A percentile compares a stretch with the other conserved stretches of the same genome.
phyloP scores from a whole-genome alignment of 495 filamentous ascomycete genomes.

The Podospora conica region DNA sequence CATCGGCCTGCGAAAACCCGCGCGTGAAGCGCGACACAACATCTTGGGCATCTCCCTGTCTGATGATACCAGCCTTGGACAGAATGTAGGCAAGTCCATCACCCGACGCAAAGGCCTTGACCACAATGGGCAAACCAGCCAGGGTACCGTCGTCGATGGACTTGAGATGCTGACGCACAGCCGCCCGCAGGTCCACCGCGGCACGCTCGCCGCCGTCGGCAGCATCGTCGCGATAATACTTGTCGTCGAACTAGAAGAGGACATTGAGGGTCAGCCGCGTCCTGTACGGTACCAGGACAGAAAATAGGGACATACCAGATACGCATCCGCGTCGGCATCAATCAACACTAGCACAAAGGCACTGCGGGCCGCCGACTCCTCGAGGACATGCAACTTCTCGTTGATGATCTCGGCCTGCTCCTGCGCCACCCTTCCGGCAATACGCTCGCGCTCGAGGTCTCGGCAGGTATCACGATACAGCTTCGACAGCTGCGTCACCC shows the following conservation, averaged over 20 bases:
- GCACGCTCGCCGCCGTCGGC: slow-evolving; percentile 32
- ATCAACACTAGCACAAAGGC: slow-evolving; percentile 32
- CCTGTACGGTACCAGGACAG: neutral
- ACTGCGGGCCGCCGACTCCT: slow-evolving; percentile 6
- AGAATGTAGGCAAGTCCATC: slow-evolving; percentile 30
- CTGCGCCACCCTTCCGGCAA: slow-evolving; percentile 16
- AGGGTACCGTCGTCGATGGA: slow-evolving; percentile 21
- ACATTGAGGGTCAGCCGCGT: neutral
- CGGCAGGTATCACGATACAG: slow-evolving; percentile 9
- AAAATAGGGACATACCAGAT: slow-evolving; percentile 20
- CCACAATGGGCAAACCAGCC: slow-evolving; percentile 28
- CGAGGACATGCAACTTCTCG: slow-evolving; percentile 2
- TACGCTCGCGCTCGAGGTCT: slow-evolving; percentile 20
- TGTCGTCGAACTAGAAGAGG: slow-evolving; percentile 30
- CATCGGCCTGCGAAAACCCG: slow-evolving; percentile 50
- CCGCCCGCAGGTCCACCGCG: slow-evolving; percentile 31
- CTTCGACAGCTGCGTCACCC: slow-evolving; percentile 6
- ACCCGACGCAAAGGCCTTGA: slow-evolving; percentile 35
- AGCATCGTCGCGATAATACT: slow-evolving; percentile 24
- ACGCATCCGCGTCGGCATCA: slow-evolving; percentile 34
- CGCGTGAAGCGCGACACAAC: slow-evolving; percentile 36
- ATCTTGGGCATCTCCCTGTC: slow-evolving; percentile 11
- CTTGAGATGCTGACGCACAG: slow-evolving; percentile 29
- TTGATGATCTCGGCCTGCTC: slow-evolving; percentile 11
- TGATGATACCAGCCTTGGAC: slow-evolving; percentile 21